phyloP scores from a whole-genome alignment of 2,329 filamentous ascomycete genomes.

The Trichoderma breve region DNA sequence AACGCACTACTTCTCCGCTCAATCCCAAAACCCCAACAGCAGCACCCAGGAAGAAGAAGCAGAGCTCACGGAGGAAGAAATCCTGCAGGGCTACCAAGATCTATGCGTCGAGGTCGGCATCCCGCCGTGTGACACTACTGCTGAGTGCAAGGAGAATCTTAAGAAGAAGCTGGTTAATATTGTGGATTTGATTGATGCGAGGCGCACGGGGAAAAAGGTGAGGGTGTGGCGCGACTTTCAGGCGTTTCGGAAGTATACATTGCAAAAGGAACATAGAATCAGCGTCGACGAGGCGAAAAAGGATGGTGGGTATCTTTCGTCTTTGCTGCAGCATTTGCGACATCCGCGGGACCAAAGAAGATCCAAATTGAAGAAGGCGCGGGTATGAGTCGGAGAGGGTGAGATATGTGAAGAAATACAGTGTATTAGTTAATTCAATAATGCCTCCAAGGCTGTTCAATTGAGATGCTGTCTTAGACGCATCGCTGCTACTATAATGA shows the following conservation, averaged over 20 bases:
- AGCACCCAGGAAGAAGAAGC: neutral
- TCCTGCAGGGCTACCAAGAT: constrained; percentile 29
- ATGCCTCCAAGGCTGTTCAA: neutral
- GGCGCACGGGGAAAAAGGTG: constrained; percentile 27
- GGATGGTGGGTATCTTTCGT: constrained; percentile 25
- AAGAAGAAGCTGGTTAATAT: constrained; percentile 34
- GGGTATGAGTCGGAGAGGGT: neutral
- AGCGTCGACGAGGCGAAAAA: constrained; percentile 26
- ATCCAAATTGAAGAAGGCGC: neutral
- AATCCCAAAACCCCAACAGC: neutral
- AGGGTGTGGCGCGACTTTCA: constrained; percentile 31
- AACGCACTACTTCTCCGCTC: constrained; percentile 28
- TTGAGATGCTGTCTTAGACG: neutral
- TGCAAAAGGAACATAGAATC: constrained; percentile 25
- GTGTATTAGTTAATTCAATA: neutral
- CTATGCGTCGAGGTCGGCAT: constrained; percentile 32
- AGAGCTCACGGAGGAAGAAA: constrained; percentile 23
- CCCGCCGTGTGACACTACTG: constrained; percentile 18
- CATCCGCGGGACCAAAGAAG: neutral
- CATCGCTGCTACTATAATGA: neutral
- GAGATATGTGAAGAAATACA: neutral
- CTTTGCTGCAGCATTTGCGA: constrained; percentile 17
- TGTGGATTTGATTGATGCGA: constrained; percentile 33
- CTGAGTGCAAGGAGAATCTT: constrained; percentile 27
- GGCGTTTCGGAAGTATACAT: constrained; percentile 28